Percentiles rank a stretch among this genome's conserved stretches.
Evolutionary conservation across 495 filamentous ascomycete genomes (phyloP).

Genomic region (Cercophora samala): DNA sequence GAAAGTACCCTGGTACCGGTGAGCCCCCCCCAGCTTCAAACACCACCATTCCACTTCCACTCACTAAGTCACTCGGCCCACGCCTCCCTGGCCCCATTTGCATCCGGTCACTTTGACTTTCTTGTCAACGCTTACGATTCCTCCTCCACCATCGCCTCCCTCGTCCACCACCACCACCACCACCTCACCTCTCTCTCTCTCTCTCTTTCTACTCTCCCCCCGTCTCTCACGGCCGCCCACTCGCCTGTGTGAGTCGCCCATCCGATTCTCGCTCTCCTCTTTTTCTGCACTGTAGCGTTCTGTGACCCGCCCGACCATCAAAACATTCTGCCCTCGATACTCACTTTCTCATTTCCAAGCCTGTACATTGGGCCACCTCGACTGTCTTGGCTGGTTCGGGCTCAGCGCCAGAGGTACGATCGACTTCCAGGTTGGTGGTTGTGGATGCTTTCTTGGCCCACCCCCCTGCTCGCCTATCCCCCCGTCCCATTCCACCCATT

Average conservation of each 20-base stretch:
- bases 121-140: constrained; percentile 9
- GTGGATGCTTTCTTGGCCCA: constrained; percentile 11
- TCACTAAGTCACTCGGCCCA: constrained; percentile 13
- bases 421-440: constrained; percentile 1
- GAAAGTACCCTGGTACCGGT: constrained; percentile 13
- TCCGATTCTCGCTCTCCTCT: not conserved
- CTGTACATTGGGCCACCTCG: not conserved
- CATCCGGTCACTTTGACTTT: constrained; percentile 10
- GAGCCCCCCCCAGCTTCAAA: constrained; percentile 1
- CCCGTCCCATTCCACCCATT: constrained; percentile 20
- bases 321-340: not conserved
- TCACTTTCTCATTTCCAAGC: not conserved
- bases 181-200: not conserved
- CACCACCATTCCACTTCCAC: not conserved
- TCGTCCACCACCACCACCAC: not conserved
- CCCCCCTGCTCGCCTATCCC: constrained; percentile 5
- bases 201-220: constrained; percentile 1
- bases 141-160: constrained; percentile 15
- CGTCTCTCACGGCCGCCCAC: not conserved
- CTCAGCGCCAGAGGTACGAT: not conserved
- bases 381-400: not conserved
- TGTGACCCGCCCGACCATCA: not conserved
- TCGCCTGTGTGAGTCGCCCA: too few relatives aligned
- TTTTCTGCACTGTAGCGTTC: not conserved
- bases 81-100: constrained; percentile 18